Evolutionary conservation across 805 yeast genomes (phyloP).

Genomic region (Candida rishiriensis): DNA sequence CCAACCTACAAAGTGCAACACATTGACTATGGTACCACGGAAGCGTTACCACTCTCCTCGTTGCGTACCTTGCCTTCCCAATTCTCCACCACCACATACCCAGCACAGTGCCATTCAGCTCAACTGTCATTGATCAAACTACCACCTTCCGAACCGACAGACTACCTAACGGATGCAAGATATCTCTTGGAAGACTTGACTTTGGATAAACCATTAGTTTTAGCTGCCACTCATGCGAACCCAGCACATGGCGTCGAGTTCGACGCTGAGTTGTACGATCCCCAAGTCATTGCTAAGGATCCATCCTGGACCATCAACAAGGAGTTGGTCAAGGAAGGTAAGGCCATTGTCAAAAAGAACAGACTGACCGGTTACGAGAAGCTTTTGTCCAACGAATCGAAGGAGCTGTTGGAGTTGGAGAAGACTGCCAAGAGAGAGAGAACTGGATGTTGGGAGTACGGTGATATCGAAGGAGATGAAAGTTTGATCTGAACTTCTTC

Average conservation of each 20-base stretch:
- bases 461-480: constrained; percentile 63
- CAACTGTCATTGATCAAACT: constrained; percentile 47
- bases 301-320: constrained; percentile 56
- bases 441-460: constrained; percentile 71
- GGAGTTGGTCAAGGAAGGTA: constrained; percentile 54
- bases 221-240: constrained; percentile 41
- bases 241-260: constrained; percentile 40
- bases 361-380: constrained; percentile 33
- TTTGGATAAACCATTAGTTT: constrained; percentile 49
- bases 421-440: constrained; percentile 44
- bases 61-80: constrained; percentile 51
- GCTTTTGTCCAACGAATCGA: constrained; percentile 32
- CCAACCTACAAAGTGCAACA: constrained; percentile 48
- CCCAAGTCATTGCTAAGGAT: constrained; percentile 48
- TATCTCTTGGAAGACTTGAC: constrained; percentile 49
- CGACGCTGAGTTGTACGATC: constrained; percentile 52
- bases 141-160: constrained; percentile 54
- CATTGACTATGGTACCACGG: constrained; percentile 58
- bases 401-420: constrained; percentile 41
- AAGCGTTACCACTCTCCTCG: constrained; percentile 38
- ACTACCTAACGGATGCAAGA: constrained; percentile 51
- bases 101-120: constrained; percentile 55
- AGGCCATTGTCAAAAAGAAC: constrained; percentile 47
- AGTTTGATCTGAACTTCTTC: constrained; percentile 5
- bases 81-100: constrained; percentile 35